These are phyloP conservation scores for Ziziphus jujuba DNA, from an alignment of 306 rosid genomes.

Conservation along the genomic window DNA sequence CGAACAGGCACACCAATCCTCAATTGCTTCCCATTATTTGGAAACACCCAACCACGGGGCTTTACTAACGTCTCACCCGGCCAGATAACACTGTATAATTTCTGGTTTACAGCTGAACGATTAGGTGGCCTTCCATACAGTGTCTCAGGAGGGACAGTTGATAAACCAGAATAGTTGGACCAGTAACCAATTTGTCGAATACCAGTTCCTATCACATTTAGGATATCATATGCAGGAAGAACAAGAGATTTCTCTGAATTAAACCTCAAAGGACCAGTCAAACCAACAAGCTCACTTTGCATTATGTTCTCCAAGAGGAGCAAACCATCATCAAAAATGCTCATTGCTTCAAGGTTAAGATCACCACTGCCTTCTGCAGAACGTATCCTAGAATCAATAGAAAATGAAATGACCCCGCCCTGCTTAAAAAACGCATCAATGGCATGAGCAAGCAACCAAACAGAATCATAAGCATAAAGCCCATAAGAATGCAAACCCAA, in stretches of 20 bases:
- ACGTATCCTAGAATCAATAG: constrained; percentile 58
- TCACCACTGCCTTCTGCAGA: constrained; percentile 32
- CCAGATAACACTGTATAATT: constrained; percentile 69
- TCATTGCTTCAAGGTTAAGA: constrained; percentile 83
- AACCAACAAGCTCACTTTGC: constrained; percentile 63
- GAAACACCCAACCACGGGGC: constrained; percentile 99
- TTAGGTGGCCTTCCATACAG: constrained; percentile 74
- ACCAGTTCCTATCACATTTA: constrained; percentile 82
- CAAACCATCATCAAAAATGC: constrained; percentile 72
- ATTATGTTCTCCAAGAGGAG: constrained; percentile 62
- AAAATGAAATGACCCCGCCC: constrained; percentile 65
- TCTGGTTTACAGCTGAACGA: constrained; percentile 66
- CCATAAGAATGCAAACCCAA: constrained; percentile 84
- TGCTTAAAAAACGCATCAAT: constrained; percentile 64
- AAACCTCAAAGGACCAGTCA: constrained; percentile 72
- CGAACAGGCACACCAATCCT: constrained; percentile 81
- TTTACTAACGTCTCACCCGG: constrained; percentile 75
- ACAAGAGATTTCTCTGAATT: constrained; percentile 52
- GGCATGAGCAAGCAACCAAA: constrained; percentile 82
- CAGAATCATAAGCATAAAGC: constrained; percentile 84
- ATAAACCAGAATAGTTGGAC: constrained; percentile 92
- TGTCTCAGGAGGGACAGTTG: constrained; percentile 70
- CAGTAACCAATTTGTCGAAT: constrained; percentile 77
- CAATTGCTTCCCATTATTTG: constrained; percentile 75
- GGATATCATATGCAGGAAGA: constrained; percentile 75